Base-by-base conservation (phyloP, 139 green algal species). In the Haematococcus lacustris region DNA sequence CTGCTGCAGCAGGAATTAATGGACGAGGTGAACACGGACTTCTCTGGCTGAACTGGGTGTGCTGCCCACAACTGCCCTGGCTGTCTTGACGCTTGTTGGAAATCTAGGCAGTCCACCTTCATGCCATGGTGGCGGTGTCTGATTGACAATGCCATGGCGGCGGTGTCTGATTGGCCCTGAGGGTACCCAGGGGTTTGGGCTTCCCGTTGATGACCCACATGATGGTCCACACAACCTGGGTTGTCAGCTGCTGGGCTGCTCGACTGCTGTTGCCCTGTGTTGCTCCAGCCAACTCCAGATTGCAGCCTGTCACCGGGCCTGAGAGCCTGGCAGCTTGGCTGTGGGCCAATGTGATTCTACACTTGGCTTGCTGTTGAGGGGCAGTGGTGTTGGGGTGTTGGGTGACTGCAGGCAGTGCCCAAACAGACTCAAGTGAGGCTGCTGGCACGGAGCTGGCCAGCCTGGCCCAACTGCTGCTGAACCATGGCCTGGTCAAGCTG, bases 401-500 rank as follows among this genome's bases (percentile, higher is more conserved):
- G 13, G 38, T 3, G 7, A 40, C 66, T 5, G 35, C 53, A 64
- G 13, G 21, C 23, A 26, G 13, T 35, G 53, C 53, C 53, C 53
- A 32, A 30, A 30, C 13, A 30, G 53, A n/a, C n/a, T n/a, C 50
- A 26, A 6, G 38, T 30, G 21, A 3, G 50, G 32, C 23, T 13
- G 67, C 67, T 5, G 47, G 13, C 47, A 57, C 68, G 2, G 37
- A 30, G 34, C 51, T 74, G 69, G 40, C 71, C 71, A 51, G 38
- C 5, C 71, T 76, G 59, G 38, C 71, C 30, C 53, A 76, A 35
- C 71, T 76, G 71, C 61, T 76, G n/a, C 37, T 38, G 5, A 34
- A 66, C 21, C 71, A 76, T 40, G 71, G 57, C 41, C 62, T 76
- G 41, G 30, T 68, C 38, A 76, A 76, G 61, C 63, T 76, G 71